These are phyloP conservation scores for Conticribra weissflogii DNA, from an alignment of 108 stramenopile species.

Conservation along the genomic window DNA sequence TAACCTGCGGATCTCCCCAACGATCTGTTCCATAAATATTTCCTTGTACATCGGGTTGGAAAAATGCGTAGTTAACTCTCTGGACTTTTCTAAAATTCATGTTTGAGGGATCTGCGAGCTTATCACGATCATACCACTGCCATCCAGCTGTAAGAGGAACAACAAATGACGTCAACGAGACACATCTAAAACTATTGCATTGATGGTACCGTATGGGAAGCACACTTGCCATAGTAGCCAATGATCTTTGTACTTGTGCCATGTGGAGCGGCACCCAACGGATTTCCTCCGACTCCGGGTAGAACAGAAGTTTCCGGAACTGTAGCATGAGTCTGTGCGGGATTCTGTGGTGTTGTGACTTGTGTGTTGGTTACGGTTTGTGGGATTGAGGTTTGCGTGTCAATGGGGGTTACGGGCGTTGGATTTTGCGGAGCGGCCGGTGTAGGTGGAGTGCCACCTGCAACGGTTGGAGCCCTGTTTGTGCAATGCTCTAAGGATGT, in stretches of 20 bases:
- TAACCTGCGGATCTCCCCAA: constrained; percentile 13
- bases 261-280: constrained; percentile 11
- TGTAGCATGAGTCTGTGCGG: too few species aligned
- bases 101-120: constrained; percentile 36
- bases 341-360: constrained; percentile 2
- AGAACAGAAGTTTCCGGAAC: too few species aligned
- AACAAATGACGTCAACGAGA: background rate
- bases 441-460: background rate
- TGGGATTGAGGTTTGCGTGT: background rate
- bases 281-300: too few species aligned
- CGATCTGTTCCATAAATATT: constrained; percentile 9
- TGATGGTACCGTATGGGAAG: too few species aligned
- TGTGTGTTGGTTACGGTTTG: constrained; percentile 4
- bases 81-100: constrained; percentile 43
- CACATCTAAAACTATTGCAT: background rate
- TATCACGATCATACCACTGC: constrained; percentile 49
- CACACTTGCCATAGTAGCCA: constrained; percentile 32
- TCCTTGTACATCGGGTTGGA: constrained; percentile 27
- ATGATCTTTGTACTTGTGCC: constrained; percentile 30
- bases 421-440: background rate
- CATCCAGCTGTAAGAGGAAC: constrained; percentile 21
- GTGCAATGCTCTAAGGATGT: constrained; percentile 9
- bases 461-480: background rate
- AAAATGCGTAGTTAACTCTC: constrained; percentile 46
- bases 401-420: background rate